Evolutionary conservation across 2,329 filamentous ascomycete species (phyloP).

Genomic region (Pleochaeta shiraiana): DNA sequence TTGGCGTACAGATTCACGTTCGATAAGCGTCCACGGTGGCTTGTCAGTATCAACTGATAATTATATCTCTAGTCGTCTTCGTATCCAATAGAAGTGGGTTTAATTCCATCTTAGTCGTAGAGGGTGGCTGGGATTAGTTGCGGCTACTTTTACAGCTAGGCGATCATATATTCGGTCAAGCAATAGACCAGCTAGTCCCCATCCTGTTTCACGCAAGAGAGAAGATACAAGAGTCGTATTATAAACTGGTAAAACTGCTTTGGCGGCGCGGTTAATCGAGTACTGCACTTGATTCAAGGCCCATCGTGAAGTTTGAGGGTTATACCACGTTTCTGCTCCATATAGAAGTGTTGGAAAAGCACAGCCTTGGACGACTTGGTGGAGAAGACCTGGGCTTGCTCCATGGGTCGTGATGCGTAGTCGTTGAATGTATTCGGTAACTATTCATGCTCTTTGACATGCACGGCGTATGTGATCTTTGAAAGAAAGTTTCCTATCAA

Average conservation of each 20-base stretch:
- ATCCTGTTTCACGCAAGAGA: neutral
- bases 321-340: neutral
- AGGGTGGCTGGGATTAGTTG: neutral
- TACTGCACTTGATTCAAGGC: neutral
- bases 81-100: neutral
- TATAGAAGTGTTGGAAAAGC: neutral
- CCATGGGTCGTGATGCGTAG: neutral
- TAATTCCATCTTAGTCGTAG: neutral
- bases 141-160: neutral
- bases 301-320: neutral
- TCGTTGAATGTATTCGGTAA: neutral
- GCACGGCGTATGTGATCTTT: neutral
- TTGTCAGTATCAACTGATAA: neutral
- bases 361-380: neutral
- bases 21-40: neutral
- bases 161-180: neutral
- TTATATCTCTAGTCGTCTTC: neutral
- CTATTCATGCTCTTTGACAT: neutral
- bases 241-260: neutral
- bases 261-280: neutral
- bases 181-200: neutral
- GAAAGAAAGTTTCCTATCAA: neutral
- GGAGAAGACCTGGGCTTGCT: neutral
- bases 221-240: neutral
- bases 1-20: neutral